phyloP scores from a whole-genome alignment of 352 stramenopile species.

The Phytophthora ohioensis region DNA sequence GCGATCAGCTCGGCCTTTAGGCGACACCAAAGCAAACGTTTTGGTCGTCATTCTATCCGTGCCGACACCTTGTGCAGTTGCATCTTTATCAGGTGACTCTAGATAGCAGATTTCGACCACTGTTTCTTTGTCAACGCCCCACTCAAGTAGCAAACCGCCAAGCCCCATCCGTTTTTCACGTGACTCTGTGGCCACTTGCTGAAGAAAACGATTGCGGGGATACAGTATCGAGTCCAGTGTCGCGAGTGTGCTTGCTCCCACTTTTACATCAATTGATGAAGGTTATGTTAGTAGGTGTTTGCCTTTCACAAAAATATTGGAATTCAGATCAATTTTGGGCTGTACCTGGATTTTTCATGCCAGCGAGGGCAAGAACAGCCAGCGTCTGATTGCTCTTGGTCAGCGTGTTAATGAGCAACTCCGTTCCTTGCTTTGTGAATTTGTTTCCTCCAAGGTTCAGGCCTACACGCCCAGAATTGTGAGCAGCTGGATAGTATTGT shows the following conservation, averaged over 20 bases:
- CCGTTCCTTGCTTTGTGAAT: constrained; percentile 42
- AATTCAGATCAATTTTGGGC: neutral
- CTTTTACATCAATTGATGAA: constrained; percentile 9
- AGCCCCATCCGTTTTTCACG: constrained; percentile 54
- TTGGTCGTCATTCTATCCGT: constrained; percentile 1
- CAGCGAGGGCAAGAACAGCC: constrained; percentile 46
- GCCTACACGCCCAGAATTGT: constrained; percentile 26
- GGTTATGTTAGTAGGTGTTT: constrained; percentile 1
- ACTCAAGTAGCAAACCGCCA: constrained; percentile 62
- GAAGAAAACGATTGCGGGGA: constrained; percentile 36
- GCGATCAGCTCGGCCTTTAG: constrained; percentile 15
- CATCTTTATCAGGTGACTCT: constrained; percentile 8
- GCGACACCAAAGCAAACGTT: constrained; percentile 21
- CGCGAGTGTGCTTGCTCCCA: constrained; percentile 25
- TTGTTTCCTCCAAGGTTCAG: constrained; percentile 58
- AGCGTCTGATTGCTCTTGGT: constrained; percentile 56
- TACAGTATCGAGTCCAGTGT: constrained; percentile 37
- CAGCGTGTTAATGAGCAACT: constrained; percentile 49
- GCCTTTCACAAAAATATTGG: neutral
- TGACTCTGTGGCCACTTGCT: constrained; percentile 50
- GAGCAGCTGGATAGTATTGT: neutral
- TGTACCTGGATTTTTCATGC: constrained; percentile 45
- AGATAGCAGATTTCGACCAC: constrained; percentile 63
- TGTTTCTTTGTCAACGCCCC: constrained; percentile 55
- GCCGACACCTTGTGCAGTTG: neutral